phyloP scores from a whole-genome alignment of 1,139 yeast species.

The Pichia sp. region DNA sequence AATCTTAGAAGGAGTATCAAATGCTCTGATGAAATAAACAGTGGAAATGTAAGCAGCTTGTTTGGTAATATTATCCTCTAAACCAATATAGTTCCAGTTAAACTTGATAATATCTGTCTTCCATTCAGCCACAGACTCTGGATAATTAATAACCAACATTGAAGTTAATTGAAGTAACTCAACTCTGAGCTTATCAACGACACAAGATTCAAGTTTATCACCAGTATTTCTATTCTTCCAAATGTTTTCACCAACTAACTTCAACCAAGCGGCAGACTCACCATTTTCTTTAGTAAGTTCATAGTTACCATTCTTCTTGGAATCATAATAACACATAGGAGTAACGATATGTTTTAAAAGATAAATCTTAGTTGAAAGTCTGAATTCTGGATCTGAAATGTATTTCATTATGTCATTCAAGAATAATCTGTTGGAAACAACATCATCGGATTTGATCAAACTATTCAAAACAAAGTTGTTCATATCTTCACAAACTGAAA shows the following conservation, averaged over 20 bases:
- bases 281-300: conserved; percentile 40
- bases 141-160: conserved; percentile 66
- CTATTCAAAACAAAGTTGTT: conserved; percentile 57
- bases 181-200: conserved; percentile 71
- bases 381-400: conserved; percentile 43
- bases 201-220: conserved; percentile 48
- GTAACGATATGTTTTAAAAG: conserved; percentile 64
- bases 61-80: conserved; percentile 87
- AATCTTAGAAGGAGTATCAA: conserved; percentile 85
- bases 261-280: conserved; percentile 58
- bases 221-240: conserved; percentile 63
- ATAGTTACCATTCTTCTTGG: conserved; percentile 49
- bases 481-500: conserved; percentile 47
- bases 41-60: conserved; percentile 93
- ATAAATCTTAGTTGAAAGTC: conserved; percentile 58
- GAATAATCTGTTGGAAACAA: conserved; percentile 47
- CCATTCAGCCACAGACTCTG: conserved; percentile 57
- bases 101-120: conserved; percentile 89
- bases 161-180: conserved; percentile 84
- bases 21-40: conserved; percentile 81
- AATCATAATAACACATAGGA: conserved; percentile 64
- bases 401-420: conserved; percentile 49
- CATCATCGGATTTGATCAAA: conserved; percentile 53
- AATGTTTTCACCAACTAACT: conserved; percentile 55
- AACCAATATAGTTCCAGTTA: conserved; percentile 89